Evolutionary conservation across 2,329 filamentous ascomycete genomes (phyloP), one percentile per base, ranked within the genome.

Genomic region (Colletotrichum tabaci): DNA sequence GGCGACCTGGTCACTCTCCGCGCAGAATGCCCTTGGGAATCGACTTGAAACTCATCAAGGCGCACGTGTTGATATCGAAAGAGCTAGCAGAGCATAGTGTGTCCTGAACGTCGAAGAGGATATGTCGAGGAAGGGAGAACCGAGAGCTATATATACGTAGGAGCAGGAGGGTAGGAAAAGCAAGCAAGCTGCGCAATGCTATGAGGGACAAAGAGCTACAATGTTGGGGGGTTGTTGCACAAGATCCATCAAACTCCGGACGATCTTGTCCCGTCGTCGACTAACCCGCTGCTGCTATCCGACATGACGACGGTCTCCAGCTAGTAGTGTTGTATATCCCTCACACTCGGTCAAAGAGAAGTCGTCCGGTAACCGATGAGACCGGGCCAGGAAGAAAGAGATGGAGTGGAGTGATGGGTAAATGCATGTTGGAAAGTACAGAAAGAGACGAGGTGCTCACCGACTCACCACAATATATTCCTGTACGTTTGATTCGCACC

Each of bases 241-340:
- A 63, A 69, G 69, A 69, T 64, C 66, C 69, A 53, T 56, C 65
- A 60, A 46, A 38, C 23, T 60, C 66, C 65, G 69, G 69, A 68
- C 65, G 69, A 72, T 72, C 69, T 72, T 69, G 60, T 60, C 65
- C 60, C 69, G 46, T 69, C 66, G 60, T 69, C 53, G 60, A 46
- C 58, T 55, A 72, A 69, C 52, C 44, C 30, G 50, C 44, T 60
- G 23, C 40, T 58, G 52, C 16, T 40, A 30, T 69, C 58, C 60
- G 53, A 68, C 60, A 53, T 53, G 60, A 72, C 66, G 40, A 64
- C 46, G 42, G 47, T 38, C 40, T 40, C 58, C n/a, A 46, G 40
- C 66, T 49, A 72, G 60, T 49, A 72, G 60, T 61, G 49, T 18
- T 53, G 46, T 44, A 63, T 58, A 56, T 60, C 65, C 69, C 58